Conservation (phyloP, 1,284 basidiomycete genomes). For the Trametes polyzona region DNA sequence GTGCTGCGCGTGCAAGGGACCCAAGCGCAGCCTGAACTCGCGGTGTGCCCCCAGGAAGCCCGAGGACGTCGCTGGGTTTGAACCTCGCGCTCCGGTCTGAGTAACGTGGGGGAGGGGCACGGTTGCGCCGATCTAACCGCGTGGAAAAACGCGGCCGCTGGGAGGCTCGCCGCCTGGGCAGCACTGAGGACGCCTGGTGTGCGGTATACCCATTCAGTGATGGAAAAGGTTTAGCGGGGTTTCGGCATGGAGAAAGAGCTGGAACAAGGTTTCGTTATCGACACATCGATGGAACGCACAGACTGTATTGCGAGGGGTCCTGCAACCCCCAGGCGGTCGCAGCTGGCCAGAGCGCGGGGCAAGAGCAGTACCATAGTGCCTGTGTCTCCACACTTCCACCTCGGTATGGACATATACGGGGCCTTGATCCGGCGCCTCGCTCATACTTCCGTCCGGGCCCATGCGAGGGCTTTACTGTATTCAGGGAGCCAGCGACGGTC, state of each 20-base stretch:
- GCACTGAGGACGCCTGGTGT: not conserved
- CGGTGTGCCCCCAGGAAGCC: not conserved
- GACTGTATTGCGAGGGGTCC: constrained; percentile 1
- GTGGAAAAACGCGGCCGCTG: not conserved
- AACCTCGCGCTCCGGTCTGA: not conserved
- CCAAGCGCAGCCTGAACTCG: no score
- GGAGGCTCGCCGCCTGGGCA: not conserved
- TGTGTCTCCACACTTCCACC: constrained; percentile 5
- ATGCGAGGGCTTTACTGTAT: constrained; percentile 16
- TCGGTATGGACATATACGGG: constrained; percentile 7
- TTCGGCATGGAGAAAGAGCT: constrained; percentile 10
- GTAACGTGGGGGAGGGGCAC: not conserved
- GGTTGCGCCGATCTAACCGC: constrained; percentile 13
- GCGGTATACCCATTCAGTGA: not conserved
- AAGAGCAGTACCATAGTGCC: constrained; percentile 4
- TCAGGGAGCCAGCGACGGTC: no score
- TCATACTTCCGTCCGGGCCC: constrained; percentile 3
- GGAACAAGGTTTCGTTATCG: constrained; percentile 11
- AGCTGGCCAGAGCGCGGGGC: not conserved
- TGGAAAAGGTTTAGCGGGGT: constrained; percentile 5
- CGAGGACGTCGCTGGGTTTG: constrained; percentile 13
- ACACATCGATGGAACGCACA: constrained; percentile 13
- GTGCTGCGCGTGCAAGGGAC: no score
- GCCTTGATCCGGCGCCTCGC: constrained; percentile 17
- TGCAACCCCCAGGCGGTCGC: not conserved